Conservation (phyloP, 2,329 filamentous ascomycete species). For the Aspergillus cejpii region DNA sequence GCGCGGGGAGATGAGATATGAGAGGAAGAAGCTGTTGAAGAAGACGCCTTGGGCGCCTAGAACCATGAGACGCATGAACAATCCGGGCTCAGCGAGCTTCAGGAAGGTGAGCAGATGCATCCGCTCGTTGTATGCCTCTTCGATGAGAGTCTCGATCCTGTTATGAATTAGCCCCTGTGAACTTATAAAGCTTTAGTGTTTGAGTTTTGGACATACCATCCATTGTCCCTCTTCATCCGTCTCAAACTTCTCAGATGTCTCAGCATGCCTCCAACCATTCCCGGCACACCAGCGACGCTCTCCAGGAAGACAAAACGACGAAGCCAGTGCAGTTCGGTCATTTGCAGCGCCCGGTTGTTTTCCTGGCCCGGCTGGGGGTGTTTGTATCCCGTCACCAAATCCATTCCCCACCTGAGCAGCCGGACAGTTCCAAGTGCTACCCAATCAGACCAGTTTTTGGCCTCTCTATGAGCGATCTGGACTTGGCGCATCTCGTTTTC, state of each 20-base stretch:
- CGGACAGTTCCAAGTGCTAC: slow-evolving; percentile 71
- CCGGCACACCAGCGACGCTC: slow-evolving; percentile 87
- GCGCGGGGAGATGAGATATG: slow-evolving; percentile 77
- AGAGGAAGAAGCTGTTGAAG: slow-evolving; percentile 87
- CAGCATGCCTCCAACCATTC: slow-evolving; percentile 95
- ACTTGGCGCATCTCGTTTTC: slow-evolving; percentile 71
- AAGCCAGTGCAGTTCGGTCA: slow-evolving; percentile 84
- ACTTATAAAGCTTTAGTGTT: no score
- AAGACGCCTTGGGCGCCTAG: slow-evolving; percentile 91
- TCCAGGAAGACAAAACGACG: slow-evolving; percentile 89
- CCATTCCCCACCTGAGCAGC: slow-evolving; percentile 70
- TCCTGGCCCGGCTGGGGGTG: slow-evolving; percentile 54
- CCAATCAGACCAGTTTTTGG: slow-evolving; percentile 67
- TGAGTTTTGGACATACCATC: slow-evolving; percentile 51
- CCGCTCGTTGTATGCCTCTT: slow-evolving; percentile 85
- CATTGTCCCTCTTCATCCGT: slow-evolving; percentile 84
- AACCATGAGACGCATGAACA: slow-evolving; percentile 89
- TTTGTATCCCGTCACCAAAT: slow-evolving; percentile 71
- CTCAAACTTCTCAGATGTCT: slow-evolving; percentile 79
- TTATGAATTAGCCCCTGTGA: slow-evolving; percentile 2
- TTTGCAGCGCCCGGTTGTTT: slow-evolving; percentile 51
- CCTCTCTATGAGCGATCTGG: slow-evolving; percentile 67
- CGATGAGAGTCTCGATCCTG: slow-evolving; percentile 83
- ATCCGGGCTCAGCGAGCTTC: slow-evolving; percentile 77
- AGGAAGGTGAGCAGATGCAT: slow-evolving; percentile 93